A percentile compares a stretch with the other conserved stretches of the same genome.
phyloP scores from a whole-genome alignment of 495 filamentous ascomycete species.

The Parathielavia appendiculata region DNA sequence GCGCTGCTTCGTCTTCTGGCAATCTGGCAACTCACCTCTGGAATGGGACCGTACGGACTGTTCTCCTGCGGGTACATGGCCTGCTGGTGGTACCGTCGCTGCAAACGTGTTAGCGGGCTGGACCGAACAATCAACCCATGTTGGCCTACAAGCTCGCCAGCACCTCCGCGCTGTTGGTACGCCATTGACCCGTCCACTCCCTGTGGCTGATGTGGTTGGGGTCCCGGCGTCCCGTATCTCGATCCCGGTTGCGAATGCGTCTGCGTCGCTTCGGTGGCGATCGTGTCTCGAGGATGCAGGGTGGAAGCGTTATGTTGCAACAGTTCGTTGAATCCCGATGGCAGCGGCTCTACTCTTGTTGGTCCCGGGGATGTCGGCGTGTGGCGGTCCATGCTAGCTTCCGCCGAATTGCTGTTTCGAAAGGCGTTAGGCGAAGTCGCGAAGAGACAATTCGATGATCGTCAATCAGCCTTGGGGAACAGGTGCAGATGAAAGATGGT shows the following conservation, averaged over 20 bases:
- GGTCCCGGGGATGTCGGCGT: constrained; percentile 41
- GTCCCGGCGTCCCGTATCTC: constrained; percentile 39
- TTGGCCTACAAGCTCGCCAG: constrained; percentile 22
- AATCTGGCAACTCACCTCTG: constrained; percentile 25
- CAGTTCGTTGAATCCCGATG: constrained; percentile 45
- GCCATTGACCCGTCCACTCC: constrained; percentile 15
- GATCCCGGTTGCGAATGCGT: constrained; percentile 40
- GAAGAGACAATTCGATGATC: not conserved
- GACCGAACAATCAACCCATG: not conserved
- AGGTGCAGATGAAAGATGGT: not conserved
- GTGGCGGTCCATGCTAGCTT: constrained; percentile 31
- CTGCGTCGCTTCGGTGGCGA: constrained; percentile 24
- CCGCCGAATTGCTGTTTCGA: not conserved
- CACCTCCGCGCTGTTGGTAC: constrained; percentile 30
- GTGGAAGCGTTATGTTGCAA: constrained; percentile 46
- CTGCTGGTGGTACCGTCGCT: constrained; percentile 36
- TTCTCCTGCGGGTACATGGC: constrained; percentile 34
- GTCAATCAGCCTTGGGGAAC: not conserved
- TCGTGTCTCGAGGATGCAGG: constrained; percentile 27
- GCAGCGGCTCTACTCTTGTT: constrained; percentile 35
- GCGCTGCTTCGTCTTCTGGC: not conserved
- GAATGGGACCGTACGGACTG: constrained; percentile 31
- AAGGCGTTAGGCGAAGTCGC: not conserved
- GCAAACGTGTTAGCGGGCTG: constrained; percentile 15
- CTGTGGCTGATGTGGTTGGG: constrained; percentile 26